phyloP scores from a whole-genome alignment of 1,284 basidiomycete genomes.

The Marasmius sp. region DNA sequence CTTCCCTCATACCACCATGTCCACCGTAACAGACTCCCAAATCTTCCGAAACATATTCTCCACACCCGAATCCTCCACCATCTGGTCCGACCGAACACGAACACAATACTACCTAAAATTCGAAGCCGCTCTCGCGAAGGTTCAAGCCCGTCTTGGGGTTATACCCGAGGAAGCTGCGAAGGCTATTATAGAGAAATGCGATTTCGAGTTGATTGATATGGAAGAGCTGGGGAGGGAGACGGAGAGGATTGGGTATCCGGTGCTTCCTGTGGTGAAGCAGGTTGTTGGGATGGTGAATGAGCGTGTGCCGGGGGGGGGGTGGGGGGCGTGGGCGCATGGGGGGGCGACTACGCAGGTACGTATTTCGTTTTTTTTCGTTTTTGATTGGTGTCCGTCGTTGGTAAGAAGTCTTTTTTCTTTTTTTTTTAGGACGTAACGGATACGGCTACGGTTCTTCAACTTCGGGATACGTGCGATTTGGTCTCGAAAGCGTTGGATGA shows the following conservation, averaged over 20 bases:
- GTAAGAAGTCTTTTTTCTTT: neutral
- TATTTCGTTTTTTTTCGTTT: neutral
- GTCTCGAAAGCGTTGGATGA: slow-evolving; percentile 27
- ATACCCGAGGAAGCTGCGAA: slow-evolving; percentile 37
- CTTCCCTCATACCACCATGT: slow-evolving; percentile 17
- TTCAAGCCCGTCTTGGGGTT: slow-evolving; percentile 35
- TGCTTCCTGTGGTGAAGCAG: slow-evolving; percentile 41
- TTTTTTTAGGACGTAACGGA: slow-evolving; percentile 41
- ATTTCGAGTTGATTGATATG: slow-evolving; percentile 36
- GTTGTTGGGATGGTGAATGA: slow-evolving; percentile 36
- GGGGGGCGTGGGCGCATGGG: slow-evolving; percentile 46
- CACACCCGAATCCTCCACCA: slow-evolving; percentile 30
- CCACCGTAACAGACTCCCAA: slow-evolving; percentile 29
- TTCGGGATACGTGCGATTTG: slow-evolving; percentile 35
- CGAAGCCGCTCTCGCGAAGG: slow-evolving; percentile 36
- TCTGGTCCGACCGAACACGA: slow-evolving; percentile 41
- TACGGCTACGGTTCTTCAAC: slow-evolving; percentile 41
- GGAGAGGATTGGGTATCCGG: slow-evolving; percentile 41
- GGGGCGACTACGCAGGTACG: slow-evolving; percentile 46
- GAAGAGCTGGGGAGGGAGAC: slow-evolving; percentile 36
- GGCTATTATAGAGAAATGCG: slow-evolving; percentile 31
- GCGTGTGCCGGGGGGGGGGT: slow-evolving; percentile 30
- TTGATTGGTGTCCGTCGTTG: neutral
- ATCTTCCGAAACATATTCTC: slow-evolving; percentile 42
- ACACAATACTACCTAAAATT: slow-evolving; percentile 38